Evolutionary conservation across 495 filamentous ascomycete genomes (phyloP), one percentile per base, ranked within the genome.

Genomic region (Penicillium diatomitis): DNA sequence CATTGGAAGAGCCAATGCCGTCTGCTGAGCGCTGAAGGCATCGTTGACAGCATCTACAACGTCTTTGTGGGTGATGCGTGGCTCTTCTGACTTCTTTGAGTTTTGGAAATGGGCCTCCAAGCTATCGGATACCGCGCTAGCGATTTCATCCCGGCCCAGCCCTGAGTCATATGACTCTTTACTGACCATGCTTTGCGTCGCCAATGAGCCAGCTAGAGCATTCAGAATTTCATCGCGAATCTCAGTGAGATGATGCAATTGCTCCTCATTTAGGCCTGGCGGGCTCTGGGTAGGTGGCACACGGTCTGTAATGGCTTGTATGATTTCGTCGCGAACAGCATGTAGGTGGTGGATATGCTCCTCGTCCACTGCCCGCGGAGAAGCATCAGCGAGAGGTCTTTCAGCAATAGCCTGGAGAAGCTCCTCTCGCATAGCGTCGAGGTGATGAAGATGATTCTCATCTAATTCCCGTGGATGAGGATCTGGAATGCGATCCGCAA

Each of bases 41-140:
- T 82, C 79, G 41, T 73, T 79, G 32, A 83, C 65, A 28, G 74
- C 79, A 43, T 73, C 78, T 32, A 83, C 65, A 31, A 73, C 78
- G 47, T 76, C 73, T 12, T 78, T 44, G 12, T 71, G 65, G 0
- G 70, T 68, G 28, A 79, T 64, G 28, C 67, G 63, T 4, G 65
- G 56, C 11, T 65, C 58, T 20, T 70, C 61, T 40, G 63, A 56
- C 9, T 67, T 65, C 51, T 67, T 72, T 6, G 63, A 55, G 1
- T 67, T 55, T 5, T 62, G 56, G 47, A 72, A 68, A 34, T 73
- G 70, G 0, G 71, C 63, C 37, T 70, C 65, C 1, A 75, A 57
- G 5, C 69, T 67, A 45, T 72, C 67, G 3, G 69, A 67, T 7
- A 75, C 56, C 2, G 70, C 69, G 42, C 64, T 68, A 30, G 73